phyloP scores from a whole-genome alignment of 768 basidiomycete species.

The Termitomyces sp. region DNA sequence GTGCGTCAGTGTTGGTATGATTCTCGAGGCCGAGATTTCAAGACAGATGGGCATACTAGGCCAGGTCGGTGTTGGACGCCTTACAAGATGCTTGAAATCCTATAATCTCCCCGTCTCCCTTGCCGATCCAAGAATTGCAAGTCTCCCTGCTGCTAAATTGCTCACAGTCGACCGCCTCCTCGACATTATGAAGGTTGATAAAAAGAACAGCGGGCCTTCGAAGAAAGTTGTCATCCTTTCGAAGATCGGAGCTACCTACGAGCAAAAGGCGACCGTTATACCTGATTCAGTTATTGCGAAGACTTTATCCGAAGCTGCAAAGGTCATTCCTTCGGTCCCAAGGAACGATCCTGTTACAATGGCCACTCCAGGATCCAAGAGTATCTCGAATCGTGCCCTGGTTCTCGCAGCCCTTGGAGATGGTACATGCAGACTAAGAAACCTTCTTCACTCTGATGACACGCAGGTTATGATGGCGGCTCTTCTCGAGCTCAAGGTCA shows the following conservation, averaged over 20 bases:
- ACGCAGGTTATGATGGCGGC: constrained; percentile 99
- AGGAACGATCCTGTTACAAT: constrained; percentile 56
- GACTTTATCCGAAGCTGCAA: constrained; percentile 76
- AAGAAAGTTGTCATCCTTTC: constrained; percentile 95
- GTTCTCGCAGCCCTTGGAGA: constrained; percentile 88
- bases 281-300: constrained; percentile 76
- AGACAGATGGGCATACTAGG: constrained; percentile 81
- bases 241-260: constrained; percentile 87
- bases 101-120: constrained; percentile 88
- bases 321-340: constrained; percentile 66
- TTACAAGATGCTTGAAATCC: constrained; percentile 81
- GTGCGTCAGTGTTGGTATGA: constrained; percentile 93
- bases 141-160: constrained; percentile 60
- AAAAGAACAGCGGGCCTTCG: constrained; percentile 90
- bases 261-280: constrained; percentile 86
- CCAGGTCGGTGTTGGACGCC: constrained; percentile 89
- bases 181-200: constrained; percentile 95
- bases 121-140: constrained; percentile 70
- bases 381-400: constrained; percentile 91
- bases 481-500: constrained; percentile 78
- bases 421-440: constrained; percentile 84
- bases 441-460: constrained; percentile 94
- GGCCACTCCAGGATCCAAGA: constrained; percentile 95
- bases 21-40: constrained; percentile 93
- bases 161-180: constrained; percentile 79